phyloP scores from a whole-genome alignment of 805 yeast species.

The Blastobotrys mokoenaii region DNA sequence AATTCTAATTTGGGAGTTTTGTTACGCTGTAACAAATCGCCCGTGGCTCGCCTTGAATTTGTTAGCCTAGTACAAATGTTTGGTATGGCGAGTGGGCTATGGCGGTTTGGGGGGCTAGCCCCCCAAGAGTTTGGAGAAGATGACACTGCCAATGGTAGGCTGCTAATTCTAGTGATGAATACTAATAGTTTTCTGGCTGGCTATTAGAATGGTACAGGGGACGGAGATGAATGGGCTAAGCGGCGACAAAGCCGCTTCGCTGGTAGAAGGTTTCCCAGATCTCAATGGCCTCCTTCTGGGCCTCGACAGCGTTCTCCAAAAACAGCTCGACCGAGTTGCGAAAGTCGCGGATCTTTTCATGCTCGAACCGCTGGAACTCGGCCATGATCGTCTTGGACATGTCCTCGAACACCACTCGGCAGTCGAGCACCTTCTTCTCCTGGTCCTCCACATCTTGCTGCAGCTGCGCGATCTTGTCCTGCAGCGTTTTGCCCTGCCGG shows the following conservation, averaged over 20 bases:
- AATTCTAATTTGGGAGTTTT: too few species aligned
- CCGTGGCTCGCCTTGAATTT: too few species aligned
- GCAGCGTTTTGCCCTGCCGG: slow-evolving; percentile 43
- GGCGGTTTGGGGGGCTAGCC: too few species aligned
- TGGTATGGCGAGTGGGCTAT: too few species aligned
- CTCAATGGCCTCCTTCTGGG: slow-evolving; percentile 71
- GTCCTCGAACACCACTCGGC: slow-evolving; percentile 52
- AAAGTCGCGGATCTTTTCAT: slow-evolving; percentile 72
- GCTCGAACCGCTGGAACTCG: slow-evolving; percentile 63
- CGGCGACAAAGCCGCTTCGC: slow-evolving; percentile 1
- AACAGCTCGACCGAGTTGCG: slow-evolving; percentile 84
- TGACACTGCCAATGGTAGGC: too few species aligned
- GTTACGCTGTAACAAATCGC: too few species aligned
- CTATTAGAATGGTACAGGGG: too few species aligned
- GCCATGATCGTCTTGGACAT: slow-evolving; percentile 57
- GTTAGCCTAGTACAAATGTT: too few species aligned
- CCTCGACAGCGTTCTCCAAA: slow-evolving; percentile 82
- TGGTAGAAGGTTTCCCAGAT: slow-evolving; percentile 51
- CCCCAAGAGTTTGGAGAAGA: too few species aligned
- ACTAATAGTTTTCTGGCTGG: too few species aligned
- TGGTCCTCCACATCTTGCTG: slow-evolving; percentile 51
- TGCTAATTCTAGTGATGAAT: too few species aligned
- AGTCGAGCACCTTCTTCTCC: slow-evolving; percentile 44
- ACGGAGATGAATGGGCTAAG: neutral
- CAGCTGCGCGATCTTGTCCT: slow-evolving; percentile 52